Conservation (phyloP, 73 alveolate genomes). For the Diophrys appendiculata region DNA sequence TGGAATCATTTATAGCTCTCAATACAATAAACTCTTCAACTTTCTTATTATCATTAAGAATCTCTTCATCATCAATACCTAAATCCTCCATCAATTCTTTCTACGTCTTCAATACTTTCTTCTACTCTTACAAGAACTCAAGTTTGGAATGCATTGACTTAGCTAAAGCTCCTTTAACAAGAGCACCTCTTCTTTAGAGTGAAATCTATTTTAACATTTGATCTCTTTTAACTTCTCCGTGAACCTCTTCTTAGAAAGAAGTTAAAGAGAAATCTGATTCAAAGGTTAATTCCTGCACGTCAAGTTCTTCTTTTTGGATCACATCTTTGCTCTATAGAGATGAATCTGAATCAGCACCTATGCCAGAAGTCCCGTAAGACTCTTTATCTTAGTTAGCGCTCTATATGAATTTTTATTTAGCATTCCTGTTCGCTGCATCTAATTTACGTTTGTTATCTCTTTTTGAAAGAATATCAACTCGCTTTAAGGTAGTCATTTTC, state of each 20-base stretch:
- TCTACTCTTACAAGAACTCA: constrained; percentile 26
- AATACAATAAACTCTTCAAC: constrained; percentile 67
- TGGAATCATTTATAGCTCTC: constrained; percentile 85
- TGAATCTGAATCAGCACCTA: constrained; percentile 7
- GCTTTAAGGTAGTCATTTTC: neutral
- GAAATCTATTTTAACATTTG: too few species aligned
- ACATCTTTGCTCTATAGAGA: constrained; percentile 12
- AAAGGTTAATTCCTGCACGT: neutral
- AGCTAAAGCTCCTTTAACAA: too few species aligned
- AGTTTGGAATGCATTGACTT: constrained; percentile 5
- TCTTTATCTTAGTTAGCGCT: neutral
- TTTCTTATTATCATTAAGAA: constrained; percentile 46
- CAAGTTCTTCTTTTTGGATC: neutral
- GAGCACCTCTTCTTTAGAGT: too few species aligned
- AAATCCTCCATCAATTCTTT: constrained; percentile 52
- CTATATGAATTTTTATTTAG: constrained; percentile 4
- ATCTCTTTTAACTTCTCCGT: neutral
- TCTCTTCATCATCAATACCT: constrained; percentile 58
- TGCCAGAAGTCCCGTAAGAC: neutral
- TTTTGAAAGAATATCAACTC: neutral
- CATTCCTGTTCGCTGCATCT: neutral
- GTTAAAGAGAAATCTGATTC: constrained; percentile 1
- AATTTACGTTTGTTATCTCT: neutral
- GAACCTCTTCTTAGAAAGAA: constrained; percentile 2
- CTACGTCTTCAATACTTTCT: constrained; percentile 29